phyloP scores from a whole-genome alignment of 371 early-diverging fungal genomes.

The Mucor mucedo region DNA sequence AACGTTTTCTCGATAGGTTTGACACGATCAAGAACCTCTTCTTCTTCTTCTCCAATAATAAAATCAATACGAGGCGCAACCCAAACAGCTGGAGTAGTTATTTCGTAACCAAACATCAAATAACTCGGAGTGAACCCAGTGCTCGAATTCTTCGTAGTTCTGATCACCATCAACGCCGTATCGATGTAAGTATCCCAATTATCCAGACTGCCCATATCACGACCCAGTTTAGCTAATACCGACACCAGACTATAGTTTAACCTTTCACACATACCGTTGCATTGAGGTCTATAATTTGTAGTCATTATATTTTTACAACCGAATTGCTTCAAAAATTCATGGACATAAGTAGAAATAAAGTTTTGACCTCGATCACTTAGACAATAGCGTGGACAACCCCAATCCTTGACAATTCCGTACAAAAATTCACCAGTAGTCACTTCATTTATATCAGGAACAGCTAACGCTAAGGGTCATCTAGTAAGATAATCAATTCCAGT shows the following conservation, averaged over 20 bases:
- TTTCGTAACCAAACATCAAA: slow-evolving; percentile 30
- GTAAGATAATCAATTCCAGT: slow-evolving; percentile 33
- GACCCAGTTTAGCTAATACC: slow-evolving; percentile 17
- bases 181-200: slow-evolving; percentile 24
- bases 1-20: not conserved
- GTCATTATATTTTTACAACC: slow-evolving; percentile 26
- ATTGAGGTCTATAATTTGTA: slow-evolving; percentile 37
- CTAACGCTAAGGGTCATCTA: slow-evolving; percentile 26
- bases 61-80: no score
- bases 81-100: slow-evolving; percentile 22
- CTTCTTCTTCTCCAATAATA: slow-evolving; percentile 24
- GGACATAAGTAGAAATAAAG: slow-evolving; percentile 24
- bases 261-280: slow-evolving; percentile 44
- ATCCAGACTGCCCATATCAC: not conserved
- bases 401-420: slow-evolving; percentile 14
- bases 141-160: slow-evolving; percentile 23
- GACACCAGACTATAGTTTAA: slow-evolving; percentile 30
- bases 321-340: slow-evolving; percentile 12
- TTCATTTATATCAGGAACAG: slow-evolving; percentile 24
- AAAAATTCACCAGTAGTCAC: slow-evolving; percentile 28
- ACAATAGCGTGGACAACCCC: slow-evolving; percentile 19
- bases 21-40: slow-evolving; percentile 13
- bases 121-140: slow-evolving; percentile 19
- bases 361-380: slow-evolving; percentile 31
- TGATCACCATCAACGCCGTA: slow-evolving; percentile 15